Evolutionary conservation across 1,284 basidiomycete genomes (phyloP).

Genomic region (Gomphus bonarii): DNA sequence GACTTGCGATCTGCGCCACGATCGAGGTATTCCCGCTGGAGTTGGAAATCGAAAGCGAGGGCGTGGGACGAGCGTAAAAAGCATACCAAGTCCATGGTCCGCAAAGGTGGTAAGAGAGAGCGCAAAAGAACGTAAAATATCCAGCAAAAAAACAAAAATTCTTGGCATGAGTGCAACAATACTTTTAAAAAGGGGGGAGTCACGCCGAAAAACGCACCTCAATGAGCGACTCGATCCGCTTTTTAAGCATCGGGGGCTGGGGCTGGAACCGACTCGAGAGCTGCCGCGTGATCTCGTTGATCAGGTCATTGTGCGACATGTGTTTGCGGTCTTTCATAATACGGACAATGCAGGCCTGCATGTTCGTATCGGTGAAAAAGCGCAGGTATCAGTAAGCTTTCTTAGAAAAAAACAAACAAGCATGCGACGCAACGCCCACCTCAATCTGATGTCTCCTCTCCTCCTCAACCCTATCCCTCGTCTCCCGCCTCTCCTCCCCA

Average conservation of each 20-base stretch:
- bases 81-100: too few relatives aligned
- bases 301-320: slow-evolving; percentile 82
- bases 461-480: slow-evolving; percentile 85
- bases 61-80: too few relatives aligned
- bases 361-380: too few relatives aligned
- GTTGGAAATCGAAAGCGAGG: too few relatives aligned
- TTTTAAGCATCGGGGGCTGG: slow-evolving; percentile 82
- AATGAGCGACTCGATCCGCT: slow-evolving; percentile 88
- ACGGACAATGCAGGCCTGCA: slow-evolving; percentile 94
- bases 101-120: too few relatives aligned
- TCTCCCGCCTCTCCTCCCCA: slow-evolving; percentile 83
- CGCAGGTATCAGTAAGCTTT: too few relatives aligned
- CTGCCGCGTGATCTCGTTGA: slow-evolving; percentile 87
- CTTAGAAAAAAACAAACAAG: neutral
- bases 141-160: too few relatives aligned
- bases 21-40: slow-evolving; percentile 71
- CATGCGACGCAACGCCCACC: slow-evolving; percentile 35
- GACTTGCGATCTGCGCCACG: slow-evolving; percentile 72
- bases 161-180: neutral
- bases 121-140: too few relatives aligned
- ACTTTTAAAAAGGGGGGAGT: neutral
- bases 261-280: slow-evolving; percentile 81
- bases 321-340: slow-evolving; percentile 97
- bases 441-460: slow-evolving; percentile 88
- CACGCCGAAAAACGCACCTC: slow-evolving; percentile 49